Conservation (phyloP, 805 yeast genomes). For the Helenozyma rhizophorensis region DNA sequence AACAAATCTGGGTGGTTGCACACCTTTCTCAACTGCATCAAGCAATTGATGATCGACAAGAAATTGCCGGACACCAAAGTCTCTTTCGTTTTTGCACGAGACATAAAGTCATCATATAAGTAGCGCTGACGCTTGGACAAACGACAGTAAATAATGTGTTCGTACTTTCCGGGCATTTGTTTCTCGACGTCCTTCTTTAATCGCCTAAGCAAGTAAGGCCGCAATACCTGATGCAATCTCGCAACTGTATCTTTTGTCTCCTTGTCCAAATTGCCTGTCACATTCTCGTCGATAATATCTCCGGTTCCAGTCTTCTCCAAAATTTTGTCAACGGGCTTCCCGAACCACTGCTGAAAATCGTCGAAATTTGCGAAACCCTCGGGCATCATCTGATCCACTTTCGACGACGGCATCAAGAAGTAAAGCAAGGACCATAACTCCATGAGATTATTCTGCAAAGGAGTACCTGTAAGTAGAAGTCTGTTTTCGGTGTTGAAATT, state of each 20-base stretch:
- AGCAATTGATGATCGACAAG: constrained; percentile 89
- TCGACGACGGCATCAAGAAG: constrained; percentile 91
- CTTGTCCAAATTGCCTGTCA: constrained; percentile 46
- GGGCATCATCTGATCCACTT: constrained; percentile 70
- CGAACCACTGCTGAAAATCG: constrained; percentile 98
- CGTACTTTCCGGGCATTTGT: constrained; percentile 98
- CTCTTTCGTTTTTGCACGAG: constrained; percentile 91
- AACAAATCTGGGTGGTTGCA: constrained; percentile 96
- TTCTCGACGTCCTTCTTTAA: constrained; percentile 95
- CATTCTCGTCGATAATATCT: constrained; percentile 42
- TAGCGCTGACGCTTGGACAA: constrained; percentile 88
- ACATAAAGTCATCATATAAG: constrained; percentile 94
- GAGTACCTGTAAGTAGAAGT: constrained; percentile 90
- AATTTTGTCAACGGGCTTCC: constrained; percentile 91
- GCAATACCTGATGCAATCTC: constrained; percentile 84
- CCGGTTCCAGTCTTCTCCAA: constrained; percentile 63
- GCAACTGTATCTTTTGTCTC: constrained; percentile 85
- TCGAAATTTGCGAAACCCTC: constrained; percentile 95
- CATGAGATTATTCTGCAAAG: constrained; percentile 89
- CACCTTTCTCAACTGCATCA: constrained; percentile 96
- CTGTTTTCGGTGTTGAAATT: constrained; percentile 92
- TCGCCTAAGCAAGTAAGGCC: constrained; percentile 89
- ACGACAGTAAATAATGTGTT: constrained; percentile 89
- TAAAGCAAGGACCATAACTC: constrained; percentile 95
- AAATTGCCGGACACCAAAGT: constrained; percentile 93